These are phyloP conservation scores for Fomitopsis serialis DNA, from an alignment of 768 basidiomycete species.

Conservation along the genomic window DNA sequence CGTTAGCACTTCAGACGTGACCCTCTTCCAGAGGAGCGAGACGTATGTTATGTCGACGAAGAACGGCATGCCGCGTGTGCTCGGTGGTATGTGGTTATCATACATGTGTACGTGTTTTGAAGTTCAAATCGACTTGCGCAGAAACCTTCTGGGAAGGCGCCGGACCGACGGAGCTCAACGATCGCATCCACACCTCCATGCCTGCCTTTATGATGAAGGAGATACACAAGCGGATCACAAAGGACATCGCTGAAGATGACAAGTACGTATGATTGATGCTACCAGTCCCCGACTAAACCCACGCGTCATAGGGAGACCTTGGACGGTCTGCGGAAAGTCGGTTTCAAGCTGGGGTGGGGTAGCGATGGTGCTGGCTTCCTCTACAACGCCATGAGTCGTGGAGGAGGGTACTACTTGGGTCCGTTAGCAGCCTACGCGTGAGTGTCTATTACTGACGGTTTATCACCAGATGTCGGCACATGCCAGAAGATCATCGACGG, in stretches of 20 bases:
- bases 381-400: conserved; percentile 40
- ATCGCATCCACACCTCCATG: conserved; percentile 45
- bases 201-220: conserved; percentile 32
- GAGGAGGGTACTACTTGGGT: conserved; percentile 70
- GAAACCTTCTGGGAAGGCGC: conserved; percentile 40
- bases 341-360: conserved; percentile 52
- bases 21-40: conserved; percentile 51
- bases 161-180: conserved; percentile 46
- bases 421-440: conserved; percentile 4
- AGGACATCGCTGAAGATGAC: conserved; percentile 27
- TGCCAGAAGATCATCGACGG: conserved; percentile 60
- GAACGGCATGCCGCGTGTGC: conserved; percentile 28
- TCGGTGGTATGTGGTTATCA: conserved; percentile 20
- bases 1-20: conserved; percentile 35
- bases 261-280: conserved; percentile 11
- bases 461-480: conserved; percentile 46
- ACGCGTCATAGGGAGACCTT: conserved; percentile 33
- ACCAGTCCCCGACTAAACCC: background rate
- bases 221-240: conserved; percentile 24
- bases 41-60: conserved; percentile 42
- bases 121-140: conserved; percentile 2
- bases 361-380: conserved; percentile 47
- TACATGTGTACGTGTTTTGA: background rate
- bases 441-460: background rate
- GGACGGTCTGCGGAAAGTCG: conserved; percentile 48